phyloP scores from a whole-genome alignment of 2,329 filamentous ascomycete species.

The Monosporascus sp. region DNA sequence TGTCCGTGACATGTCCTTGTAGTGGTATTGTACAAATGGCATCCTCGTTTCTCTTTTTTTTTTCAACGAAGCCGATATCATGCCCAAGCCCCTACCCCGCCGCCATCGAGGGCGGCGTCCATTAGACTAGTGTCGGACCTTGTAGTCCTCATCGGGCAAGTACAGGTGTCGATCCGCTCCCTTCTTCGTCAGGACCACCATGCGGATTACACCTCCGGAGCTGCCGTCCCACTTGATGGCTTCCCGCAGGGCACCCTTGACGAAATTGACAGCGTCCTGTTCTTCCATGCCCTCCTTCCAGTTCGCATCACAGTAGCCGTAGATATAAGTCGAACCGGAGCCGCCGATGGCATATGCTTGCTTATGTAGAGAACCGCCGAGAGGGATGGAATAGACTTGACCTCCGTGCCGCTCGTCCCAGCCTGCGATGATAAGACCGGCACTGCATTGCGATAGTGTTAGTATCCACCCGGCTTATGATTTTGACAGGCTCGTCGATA shows the following conservation, averaged over 20 bases:
- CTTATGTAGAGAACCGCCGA: slow-evolving; percentile 96
- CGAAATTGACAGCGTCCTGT: slow-evolving; percentile 82
- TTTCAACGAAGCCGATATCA: slow-evolving; percentile 3
- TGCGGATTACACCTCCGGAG: slow-evolving; percentile 94
- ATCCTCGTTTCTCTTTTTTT: slow-evolving; percentile 8
- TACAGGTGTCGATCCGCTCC: slow-evolving; percentile 93
- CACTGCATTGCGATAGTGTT: slow-evolving; percentile 47
- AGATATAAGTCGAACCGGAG: slow-evolving; percentile 98
- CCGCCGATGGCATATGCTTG: slow-evolving; percentile 93
- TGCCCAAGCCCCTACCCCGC: too few species aligned
- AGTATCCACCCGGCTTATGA: neutral
- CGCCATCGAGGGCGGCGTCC: slow-evolving; percentile 23
- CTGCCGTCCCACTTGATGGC: slow-evolving; percentile 99
- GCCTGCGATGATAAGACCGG: slow-evolving; percentile 96
- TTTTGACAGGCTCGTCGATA: neutral
- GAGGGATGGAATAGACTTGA: slow-evolving; percentile 94
- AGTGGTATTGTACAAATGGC: slow-evolving; percentile 4
- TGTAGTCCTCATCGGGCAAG: slow-evolving; percentile 86
- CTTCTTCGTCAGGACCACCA: slow-evolving; percentile 89
- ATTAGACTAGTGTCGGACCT: slow-evolving; percentile 63
- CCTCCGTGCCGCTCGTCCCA: slow-evolving; percentile 94
- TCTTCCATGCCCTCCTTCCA: slow-evolving; percentile 96
- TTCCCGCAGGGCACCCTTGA: slow-evolving; percentile 85
- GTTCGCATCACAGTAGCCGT: slow-evolving; percentile 95
- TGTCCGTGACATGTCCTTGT: neutral